These are phyloP conservation scores for Cutaneotrichosporon daszewskae DNA, from an alignment of 1,284 basidiomycete genomes.

Conservation along the genomic window DNA sequence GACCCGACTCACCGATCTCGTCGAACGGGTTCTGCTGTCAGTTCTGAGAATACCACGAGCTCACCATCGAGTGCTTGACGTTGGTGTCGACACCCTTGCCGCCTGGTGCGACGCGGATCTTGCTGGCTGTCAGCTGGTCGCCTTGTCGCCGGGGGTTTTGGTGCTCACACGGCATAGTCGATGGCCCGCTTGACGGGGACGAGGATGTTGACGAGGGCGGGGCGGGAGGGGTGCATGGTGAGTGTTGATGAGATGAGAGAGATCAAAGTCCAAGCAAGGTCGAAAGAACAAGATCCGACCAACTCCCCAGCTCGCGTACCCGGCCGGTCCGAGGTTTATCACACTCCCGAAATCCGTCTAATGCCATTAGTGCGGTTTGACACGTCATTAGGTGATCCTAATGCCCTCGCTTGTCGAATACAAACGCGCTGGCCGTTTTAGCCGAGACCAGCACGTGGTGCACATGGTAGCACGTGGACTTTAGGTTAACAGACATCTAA, in stretches of 20 bases:
- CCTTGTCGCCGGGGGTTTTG: neutral
- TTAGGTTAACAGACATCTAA: too few species aligned
- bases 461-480: too few species aligned
- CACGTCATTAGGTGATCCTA: neutral
- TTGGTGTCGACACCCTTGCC: slow-evolving; percentile 89
- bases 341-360: neutral
- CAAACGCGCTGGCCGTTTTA: too few species aligned
- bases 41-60: slow-evolving; percentile 23
- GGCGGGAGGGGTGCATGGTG: slow-evolving; percentile 66
- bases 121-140: slow-evolving; percentile 55
- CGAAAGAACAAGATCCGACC: neutral
- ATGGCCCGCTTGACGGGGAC: slow-evolving; percentile 83
- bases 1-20: slow-evolving; percentile 70
- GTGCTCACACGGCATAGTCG: slow-evolving; percentile 40
- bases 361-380: neutral
- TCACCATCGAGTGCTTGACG: slow-evolving; percentile 95
- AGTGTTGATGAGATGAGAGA: neutral
- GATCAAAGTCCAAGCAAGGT: neutral
- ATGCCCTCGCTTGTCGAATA: too few species aligned
- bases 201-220: slow-evolving; percentile 73
- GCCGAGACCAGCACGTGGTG: neutral
- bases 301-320: neutral
- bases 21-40: slow-evolving; percentile 83
- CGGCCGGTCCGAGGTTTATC: neutral
- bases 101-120: slow-evolving; percentile 87